A percentile compares a stretch with the other conserved stretches of the same genome.
Evolutionary conservation across 2,329 filamentous ascomycete species (phyloP).

Genomic region (Fusarium nygamai): DNA sequence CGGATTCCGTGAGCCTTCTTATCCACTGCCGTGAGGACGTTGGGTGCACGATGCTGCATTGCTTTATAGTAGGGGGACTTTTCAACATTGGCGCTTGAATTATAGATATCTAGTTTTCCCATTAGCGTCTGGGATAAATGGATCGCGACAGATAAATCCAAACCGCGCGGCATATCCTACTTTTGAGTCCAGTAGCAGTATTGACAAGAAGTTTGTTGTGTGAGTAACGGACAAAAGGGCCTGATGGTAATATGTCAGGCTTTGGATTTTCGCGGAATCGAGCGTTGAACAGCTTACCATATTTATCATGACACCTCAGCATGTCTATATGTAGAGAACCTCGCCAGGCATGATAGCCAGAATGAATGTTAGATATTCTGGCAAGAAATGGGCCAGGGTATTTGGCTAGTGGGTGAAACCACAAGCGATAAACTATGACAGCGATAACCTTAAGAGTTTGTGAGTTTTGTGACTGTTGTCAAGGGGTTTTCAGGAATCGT

Average conservation of each 20-base stretch:
- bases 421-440: background rate
- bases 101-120: background rate
- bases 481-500: too few relatives aligned
- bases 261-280: background rate
- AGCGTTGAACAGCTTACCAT: background rate
- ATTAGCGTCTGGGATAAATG: too few relatives aligned
- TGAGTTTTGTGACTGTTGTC: background rate
- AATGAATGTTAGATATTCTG: background rate
- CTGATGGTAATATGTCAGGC: background rate
- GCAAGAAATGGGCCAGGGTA: background rate
- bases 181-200: background rate
- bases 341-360: background rate
- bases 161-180: background rate
- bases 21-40: background rate
- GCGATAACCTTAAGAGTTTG: background rate
- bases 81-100: background rate
- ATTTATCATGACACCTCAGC: background rate
- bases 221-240: background rate
- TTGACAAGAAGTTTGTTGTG: background rate
- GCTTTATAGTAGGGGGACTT: background rate
- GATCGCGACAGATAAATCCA: too few relatives aligned
- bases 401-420: background rate
- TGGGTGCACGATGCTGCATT: background rate
- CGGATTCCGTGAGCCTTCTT: background rate
- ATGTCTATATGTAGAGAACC: background rate